Evolutionary conservation across 2,329 filamentous ascomycete species (phyloP).

Genomic region (Monilinia vaccinii-corymbosi): DNA sequence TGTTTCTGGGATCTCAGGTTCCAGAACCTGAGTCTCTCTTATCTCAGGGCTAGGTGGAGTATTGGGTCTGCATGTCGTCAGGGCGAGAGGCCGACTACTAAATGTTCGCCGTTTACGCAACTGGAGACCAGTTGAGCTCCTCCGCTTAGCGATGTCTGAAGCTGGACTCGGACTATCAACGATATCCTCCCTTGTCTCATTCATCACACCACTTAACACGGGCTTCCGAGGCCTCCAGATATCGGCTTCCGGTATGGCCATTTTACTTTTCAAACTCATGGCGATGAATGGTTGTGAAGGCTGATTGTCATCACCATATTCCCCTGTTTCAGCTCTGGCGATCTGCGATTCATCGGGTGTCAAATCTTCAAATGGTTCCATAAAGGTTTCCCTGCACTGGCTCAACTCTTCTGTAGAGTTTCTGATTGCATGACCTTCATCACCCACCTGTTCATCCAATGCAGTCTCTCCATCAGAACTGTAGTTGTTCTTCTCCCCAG

Average conservation of each 20-base stretch:
- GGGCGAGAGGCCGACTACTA: conserved; percentile 3
- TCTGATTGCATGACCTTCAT: neutral
- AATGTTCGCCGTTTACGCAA: neutral
- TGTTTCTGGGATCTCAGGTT: neutral
- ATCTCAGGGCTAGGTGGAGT: neutral
- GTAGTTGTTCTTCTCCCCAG: neutral
- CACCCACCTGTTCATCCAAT: neutral
- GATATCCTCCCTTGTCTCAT: conserved; percentile 20
- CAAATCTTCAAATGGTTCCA: neutral
- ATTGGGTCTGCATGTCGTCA: neutral
- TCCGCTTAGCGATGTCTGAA: neutral
- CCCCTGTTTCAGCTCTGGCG: neutral
- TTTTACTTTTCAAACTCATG: neutral
- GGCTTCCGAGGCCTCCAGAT: conserved; percentile 15
- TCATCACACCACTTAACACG: conserved; percentile 7
- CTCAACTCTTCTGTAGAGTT: neutral
- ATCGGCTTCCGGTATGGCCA: neutral
- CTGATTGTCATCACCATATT: neutral
- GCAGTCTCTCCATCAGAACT: neutral
- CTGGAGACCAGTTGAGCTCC: neutral
- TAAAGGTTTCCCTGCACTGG: neutral
- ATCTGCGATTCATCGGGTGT: neutral
- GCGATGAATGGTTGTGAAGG: neutral
- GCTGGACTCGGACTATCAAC: conserved; percentile 10
- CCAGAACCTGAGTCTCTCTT: neutral